Percentiles rank a stretch among this genome's conserved stretches.
Conservation (phyloP, 345 rosid genomes). For the Eucalyptus curtisii region DNA sequence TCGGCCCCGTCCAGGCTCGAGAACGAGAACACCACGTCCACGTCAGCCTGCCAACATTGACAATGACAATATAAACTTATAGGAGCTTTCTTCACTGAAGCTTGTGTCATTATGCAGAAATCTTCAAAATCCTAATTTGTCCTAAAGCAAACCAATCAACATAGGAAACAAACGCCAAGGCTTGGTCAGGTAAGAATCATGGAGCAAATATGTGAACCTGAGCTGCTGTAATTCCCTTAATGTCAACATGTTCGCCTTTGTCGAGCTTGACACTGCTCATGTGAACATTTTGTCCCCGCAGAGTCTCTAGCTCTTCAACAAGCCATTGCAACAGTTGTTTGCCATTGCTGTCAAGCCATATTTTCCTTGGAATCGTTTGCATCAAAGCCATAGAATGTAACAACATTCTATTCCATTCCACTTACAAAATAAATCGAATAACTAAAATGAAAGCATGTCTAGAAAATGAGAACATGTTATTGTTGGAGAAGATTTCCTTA, state of each 20-base stretch:
- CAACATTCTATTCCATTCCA: not conserved
- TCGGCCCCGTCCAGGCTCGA: conserved; percentile 47
- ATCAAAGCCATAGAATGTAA: not conserved
- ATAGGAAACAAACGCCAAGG: not conserved
- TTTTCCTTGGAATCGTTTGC: conserved; percentile 51
- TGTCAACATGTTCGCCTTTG: conserved; percentile 32
- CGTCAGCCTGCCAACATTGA: conserved; percentile 36
- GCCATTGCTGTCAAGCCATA: conserved; percentile 44
- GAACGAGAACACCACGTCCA: conserved; percentile 55
- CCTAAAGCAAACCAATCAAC: not conserved
- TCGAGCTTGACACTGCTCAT: conserved; percentile 14
- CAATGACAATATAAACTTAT: not conserved
- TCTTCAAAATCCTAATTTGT: not conserved
- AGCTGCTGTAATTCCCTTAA: conserved; percentile 58
- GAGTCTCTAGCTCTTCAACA: conserved; percentile 41
- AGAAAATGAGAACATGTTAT: not conserved
- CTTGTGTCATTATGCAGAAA: not conserved
- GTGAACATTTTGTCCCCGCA: conserved; percentile 19
- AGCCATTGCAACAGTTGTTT: conserved; percentile 76
- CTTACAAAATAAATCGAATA: not conserved
- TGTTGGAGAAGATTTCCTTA: too few species aligned
- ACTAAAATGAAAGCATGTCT: not conserved
- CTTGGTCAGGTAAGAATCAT: not conserved
- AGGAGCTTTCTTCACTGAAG: not conserved
- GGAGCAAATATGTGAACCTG: conserved; percentile 14